Base-by-base conservation (phyloP, 441 rosid genomes). In the Eutrema salsugineum region DNA sequence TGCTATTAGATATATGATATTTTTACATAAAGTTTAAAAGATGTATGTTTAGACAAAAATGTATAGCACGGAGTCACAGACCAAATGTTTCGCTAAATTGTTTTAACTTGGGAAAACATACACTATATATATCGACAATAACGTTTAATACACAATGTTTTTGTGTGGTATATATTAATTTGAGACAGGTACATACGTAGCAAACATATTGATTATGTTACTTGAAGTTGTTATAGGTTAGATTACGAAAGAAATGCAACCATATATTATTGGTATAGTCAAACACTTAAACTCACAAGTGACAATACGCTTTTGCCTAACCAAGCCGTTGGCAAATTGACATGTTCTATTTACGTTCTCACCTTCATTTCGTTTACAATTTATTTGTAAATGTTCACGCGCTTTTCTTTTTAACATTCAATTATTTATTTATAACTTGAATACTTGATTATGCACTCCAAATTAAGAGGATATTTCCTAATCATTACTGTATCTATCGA, bases 261-360 rank as follows among this genome's bases (percentile, higher is more conserved):
- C 43, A 70, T 27, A 47, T 55, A 14, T 44, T 54, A 64, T 55
- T 24, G 56, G 27, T 44, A 56, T 36, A 64, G 77, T 72, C 77
- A 72, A 72, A 46, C 6, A 28, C 30, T 28, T 3, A 22, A 22
- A 22, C 70, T 16, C 50, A 35, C 50, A 22, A 22, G 64, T 16
- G 43, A 35, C 50, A 64, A 64, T 66, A 56, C 57, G 71, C 71
- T 14, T 35, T 63, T 72, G 51, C 65, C 77, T 65, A 72, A 65
- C 71, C 70, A 65, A 39, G 50, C 71, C 42, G 71, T 72, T 72
- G 77, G 59, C 66, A 56, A 19, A 47, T 54, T 40, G 58, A 63
- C 49, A 44, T 65, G 71, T 65, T 56, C 33, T 14, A 11, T 65
- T 56, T 48, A 56, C 50, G 27, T 15, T 27, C 32, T 63, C 50